Evolutionary conservation across 2,329 filamentous ascomycete genomes (phyloP), one percentile per base, ranked within the genome.

Genomic region (Periconia sp.): DNA sequence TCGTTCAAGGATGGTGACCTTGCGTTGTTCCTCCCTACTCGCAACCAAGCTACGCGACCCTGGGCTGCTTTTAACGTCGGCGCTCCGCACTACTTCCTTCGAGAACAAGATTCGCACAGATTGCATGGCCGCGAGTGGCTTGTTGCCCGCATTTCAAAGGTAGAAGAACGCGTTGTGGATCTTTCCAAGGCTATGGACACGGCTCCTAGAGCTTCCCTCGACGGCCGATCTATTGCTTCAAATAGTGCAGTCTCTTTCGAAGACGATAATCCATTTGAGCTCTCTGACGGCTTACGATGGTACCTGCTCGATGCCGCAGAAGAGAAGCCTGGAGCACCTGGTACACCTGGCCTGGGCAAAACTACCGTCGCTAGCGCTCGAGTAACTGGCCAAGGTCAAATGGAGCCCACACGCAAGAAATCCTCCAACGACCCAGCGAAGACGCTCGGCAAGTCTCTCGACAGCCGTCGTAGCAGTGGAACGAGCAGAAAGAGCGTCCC

Each of bases 31-130:
- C 74, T 99, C 28, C 94, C 94, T 0, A 99, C 94, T 0, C 82
- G 92, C 24, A 97, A 96, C 65, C 92, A 97, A 71, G 89, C 88
- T 25, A 94, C 91, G 4, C 88, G 92, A 12, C 92, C 94, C 1
- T 99, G 94, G 94, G 94, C 94, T 4, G 94, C 94, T 1, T 99
- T 99, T 79, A 99, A 99, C 61, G 89, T 99, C 22, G 92, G 92
- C 1, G 95, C 92, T 47, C 94, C 94, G 7, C 94, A 99, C 68
- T 97, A 94, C 73, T 99, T 99, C 74, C 79, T 99, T 3, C 88
- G 91, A 24, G 94, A 99, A 69, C 88, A 95, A 66, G 92, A 97
- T 58, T 81, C 80, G 1, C 95, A 99, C 70, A 86, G 89, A 48
- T 77, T 99, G 5, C 84, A 86, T 21, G 86, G 85, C 34, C 83